Conservation (phyloP, 257 asterid species). For the Catharanthus roseus region DNA sequence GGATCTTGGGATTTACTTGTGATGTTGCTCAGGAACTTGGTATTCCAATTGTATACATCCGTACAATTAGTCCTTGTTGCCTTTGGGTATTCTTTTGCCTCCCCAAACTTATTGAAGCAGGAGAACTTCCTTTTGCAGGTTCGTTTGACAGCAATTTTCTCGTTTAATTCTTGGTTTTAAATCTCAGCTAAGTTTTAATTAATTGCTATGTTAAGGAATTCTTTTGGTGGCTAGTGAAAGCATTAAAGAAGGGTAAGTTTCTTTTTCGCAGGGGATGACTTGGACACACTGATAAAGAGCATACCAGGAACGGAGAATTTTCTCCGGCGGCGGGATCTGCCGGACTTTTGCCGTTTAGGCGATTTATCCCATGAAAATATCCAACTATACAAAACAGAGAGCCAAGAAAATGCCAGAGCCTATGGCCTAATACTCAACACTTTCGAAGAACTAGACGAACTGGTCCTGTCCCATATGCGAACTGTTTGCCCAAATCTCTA, state of each 20-base stretch:
- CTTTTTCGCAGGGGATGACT: conserved; percentile 19
- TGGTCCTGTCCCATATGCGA: conserved; percentile 21
- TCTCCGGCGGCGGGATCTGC: conserved; percentile 29
- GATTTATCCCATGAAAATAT: conserved; percentile 8
- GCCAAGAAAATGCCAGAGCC: conserved; percentile 18
- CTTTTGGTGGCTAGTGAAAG: no score
- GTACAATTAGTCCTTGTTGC: conserved; percentile 26
- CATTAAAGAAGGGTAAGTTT: no score
- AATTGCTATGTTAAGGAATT: no score
- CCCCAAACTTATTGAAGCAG: conserved; percentile 29
- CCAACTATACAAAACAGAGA: conserved; percentile 13
- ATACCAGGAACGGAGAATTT: conserved; percentile 19
- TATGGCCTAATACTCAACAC: conserved; percentile 30
- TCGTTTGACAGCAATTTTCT: no score
- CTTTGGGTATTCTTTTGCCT: conserved; percentile 32
- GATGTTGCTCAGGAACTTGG: conserved; percentile 29
- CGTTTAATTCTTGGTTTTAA: not conserved
- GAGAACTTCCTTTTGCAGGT: conserved; percentile 28
- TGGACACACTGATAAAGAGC: conserved; percentile 16
- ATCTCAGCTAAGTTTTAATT: not conserved
- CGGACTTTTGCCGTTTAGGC: conserved; percentile 21
- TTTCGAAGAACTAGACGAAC: conserved; percentile 24
- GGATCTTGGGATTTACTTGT: conserved; percentile 22
- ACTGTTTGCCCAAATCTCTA: conserved; percentile 17
- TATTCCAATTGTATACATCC: conserved; percentile 21